phyloP scores from a whole-genome alignment of 345 rosid species.

The Raphanus raphanistrum region DNA sequence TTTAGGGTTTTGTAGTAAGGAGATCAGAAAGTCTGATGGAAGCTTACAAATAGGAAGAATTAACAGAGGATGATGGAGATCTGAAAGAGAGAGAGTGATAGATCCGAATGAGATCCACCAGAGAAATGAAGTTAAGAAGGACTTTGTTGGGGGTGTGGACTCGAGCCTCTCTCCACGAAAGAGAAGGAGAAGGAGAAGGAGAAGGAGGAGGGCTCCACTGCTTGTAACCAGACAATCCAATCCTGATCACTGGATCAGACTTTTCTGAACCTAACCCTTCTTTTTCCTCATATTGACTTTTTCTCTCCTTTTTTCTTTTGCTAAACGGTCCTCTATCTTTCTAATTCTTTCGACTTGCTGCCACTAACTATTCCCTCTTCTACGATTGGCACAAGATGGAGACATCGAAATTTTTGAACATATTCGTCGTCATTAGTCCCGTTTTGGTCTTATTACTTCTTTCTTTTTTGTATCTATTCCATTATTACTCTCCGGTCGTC shows the following conservation, averaged over 20 bases:
- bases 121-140: background rate
- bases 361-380: background rate
- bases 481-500: background rate
- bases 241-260: conserved; percentile 37
- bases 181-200: background rate
- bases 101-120: conserved; percentile 34
- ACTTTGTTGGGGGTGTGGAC: background rate
- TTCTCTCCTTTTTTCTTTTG: background rate
- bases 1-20: conserved; percentile 17
- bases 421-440: too few species aligned
- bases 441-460: too few species aligned
- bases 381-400: too few species aligned
- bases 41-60: background rate
- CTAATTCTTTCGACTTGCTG: background rate
- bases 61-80: background rate
- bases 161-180: conserved; percentile 21
- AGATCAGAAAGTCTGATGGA: background rate
- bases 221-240: conserved; percentile 42
- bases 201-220: conserved; percentile 34
- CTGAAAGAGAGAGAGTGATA: conserved; percentile 10
- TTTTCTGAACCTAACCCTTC: conserved; percentile 36
- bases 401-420: too few species aligned
- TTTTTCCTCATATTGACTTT: conserved; percentile 30
- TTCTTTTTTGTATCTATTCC: too few species aligned
- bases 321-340: conserved; percentile 14